A percentile compares a stretch with the other conserved stretches of the same genome.
Evolutionary conservation across 2,329 filamentous ascomycete genomes (phyloP).

Genomic region (Aspergillus felis): DNA sequence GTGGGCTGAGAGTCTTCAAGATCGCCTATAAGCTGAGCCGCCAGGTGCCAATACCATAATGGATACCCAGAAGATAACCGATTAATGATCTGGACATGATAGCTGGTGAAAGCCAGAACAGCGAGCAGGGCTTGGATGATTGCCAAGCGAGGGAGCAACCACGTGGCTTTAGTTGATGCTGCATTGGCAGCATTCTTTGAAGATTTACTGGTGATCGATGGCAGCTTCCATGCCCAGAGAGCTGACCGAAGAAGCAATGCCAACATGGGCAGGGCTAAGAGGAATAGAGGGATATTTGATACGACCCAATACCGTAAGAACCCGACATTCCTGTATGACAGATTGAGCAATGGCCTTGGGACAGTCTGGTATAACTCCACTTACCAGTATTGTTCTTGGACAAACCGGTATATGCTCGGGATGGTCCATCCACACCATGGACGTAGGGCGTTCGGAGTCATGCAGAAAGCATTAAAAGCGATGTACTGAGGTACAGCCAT

Average conservation of each 20-base stretch:
- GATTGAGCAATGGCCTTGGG: constrained; percentile 9
- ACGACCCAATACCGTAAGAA: constrained; percentile 87
- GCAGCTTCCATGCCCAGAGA: constrained; percentile 38
- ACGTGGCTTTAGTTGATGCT: constrained; percentile 17
- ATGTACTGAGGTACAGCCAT: constrained; percentile 68
- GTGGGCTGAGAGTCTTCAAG: constrained; percentile 8
- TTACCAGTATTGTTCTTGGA: constrained; percentile 88
- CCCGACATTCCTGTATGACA: constrained; percentile 69
- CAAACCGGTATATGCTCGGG: constrained; percentile 88
- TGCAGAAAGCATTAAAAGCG: constrained; percentile 71
- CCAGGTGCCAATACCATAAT: constrained; percentile 82
- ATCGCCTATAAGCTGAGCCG: constrained; percentile 36
- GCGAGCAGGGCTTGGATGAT: constrained; percentile 70
- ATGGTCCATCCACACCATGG: constrained; percentile 72
- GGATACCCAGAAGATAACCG: constrained; percentile 84
- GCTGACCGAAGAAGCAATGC: constrained; percentile 63
- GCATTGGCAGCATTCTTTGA: constrained; percentile 7
- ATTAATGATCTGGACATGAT: constrained; percentile 93
- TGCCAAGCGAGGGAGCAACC: constrained; percentile 56
- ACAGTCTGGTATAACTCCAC: constrained; percentile 22
- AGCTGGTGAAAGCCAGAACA: constrained; percentile 67
- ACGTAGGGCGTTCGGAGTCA: constrained; percentile 38
- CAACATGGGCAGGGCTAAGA: constrained; percentile 76
- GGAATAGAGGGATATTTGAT: constrained; percentile 80
- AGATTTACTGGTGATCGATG: constrained; percentile 19